Evolutionary conservation across 805 yeast genomes (phyloP).

Genomic region (Starmerella floris): DNA sequence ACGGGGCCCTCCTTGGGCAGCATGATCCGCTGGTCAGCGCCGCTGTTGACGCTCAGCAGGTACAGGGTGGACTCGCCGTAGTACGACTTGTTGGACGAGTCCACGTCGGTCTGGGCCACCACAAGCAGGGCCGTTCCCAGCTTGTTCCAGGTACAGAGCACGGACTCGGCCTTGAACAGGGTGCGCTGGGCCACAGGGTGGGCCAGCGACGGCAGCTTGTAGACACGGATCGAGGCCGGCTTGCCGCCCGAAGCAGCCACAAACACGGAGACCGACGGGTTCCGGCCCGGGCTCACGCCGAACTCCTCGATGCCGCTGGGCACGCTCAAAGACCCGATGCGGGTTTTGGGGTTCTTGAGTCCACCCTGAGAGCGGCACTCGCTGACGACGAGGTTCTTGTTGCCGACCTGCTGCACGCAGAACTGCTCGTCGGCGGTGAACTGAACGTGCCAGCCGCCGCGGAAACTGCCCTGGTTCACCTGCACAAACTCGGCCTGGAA

Average conservation of each 20-base stretch:
- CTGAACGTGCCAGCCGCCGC: conserved; percentile 71
- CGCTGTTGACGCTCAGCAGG: conserved; percentile 76
- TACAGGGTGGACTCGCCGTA: conserved; percentile 94
- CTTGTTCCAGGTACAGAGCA: conserved; percentile 84
- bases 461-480: conserved; percentile 48
- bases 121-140: conserved; percentile 91
- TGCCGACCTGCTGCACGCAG: conserved; percentile 44
- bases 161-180: conserved; percentile 90
- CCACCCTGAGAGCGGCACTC: conserved; percentile 43
- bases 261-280: conserved; percentile 81
- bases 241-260: conserved; percentile 75
- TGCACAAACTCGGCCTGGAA: conserved; percentile 53
- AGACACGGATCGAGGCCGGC: conserved; percentile 80
- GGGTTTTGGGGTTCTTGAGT: conserved; percentile 29
- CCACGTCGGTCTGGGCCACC: conserved; percentile 90
- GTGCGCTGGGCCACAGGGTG: conserved; percentile 76
- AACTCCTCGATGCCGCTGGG: conserved; percentile 45
- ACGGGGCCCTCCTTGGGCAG: conserved; percentile 91
- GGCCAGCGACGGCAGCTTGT: conserved; percentile 58
- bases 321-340: conserved; percentile 44
- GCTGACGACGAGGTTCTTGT: conserved; percentile 48
- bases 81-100: conserved; percentile 81
- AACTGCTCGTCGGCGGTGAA: conserved; percentile 68
- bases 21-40: conserved; percentile 65
- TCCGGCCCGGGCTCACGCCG: conserved; percentile 71